Evolutionary conservation across 2,329 filamentous ascomycete genomes (phyloP).

Genomic region (Pestalotiopsis sp.): DNA sequence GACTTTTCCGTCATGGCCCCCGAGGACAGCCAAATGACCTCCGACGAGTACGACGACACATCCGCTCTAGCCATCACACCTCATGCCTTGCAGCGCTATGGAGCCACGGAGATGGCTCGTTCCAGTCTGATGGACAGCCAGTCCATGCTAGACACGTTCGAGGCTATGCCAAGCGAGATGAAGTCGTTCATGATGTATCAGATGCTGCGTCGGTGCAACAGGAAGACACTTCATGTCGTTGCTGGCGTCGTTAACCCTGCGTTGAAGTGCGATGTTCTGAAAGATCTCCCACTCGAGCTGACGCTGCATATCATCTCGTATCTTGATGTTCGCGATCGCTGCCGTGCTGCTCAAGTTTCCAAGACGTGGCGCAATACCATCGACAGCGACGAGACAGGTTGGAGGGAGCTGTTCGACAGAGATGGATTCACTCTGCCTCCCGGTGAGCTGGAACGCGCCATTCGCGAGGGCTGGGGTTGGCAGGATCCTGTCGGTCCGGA

Average conservation of each 20-base stretch:
- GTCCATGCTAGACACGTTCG: slow-evolving; percentile 84
- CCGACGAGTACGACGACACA: slow-evolving; percentile 33
- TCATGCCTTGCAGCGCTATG: slow-evolving; percentile 26
- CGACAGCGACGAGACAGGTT: slow-evolving; percentile 91
- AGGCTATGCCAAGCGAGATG: slow-evolving; percentile 86
- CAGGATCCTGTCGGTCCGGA: slow-evolving; percentile 79
- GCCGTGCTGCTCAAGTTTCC: slow-evolving; percentile 88
- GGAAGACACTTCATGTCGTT: slow-evolving; percentile 86
- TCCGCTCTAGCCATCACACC: slow-evolving; percentile 30
- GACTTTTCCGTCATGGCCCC: slow-evolving; percentile 36
- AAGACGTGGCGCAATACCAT: slow-evolving; percentile 91
- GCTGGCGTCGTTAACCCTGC: slow-evolving; percentile 92
- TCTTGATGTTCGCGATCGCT: slow-evolving; percentile 83
- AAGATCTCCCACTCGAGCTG: slow-evolving; percentile 81
- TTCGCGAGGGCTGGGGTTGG: slow-evolving; percentile 95
- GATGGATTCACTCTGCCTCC: slow-evolving; percentile 80
- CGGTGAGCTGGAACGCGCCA: slow-evolving; percentile 83
- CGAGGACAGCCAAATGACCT: slow-evolving; percentile 45
- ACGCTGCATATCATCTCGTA: slow-evolving; percentile 87
- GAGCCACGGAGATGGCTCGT: slow-evolving; percentile 33
- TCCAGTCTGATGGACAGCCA: slow-evolving; percentile 75
- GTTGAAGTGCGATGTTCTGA: slow-evolving; percentile 90
- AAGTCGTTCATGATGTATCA: slow-evolving; percentile 98
- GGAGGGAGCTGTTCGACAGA: slow-evolving; percentile 87
- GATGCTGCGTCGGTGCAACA: slow-evolving; percentile 82